Percentiles rank a stretch among this genome's conserved stretches.
These are phyloP conservation scores for Podila horticola DNA, from an alignment of 192 early-diverging fungal species.

Conservation along the genomic window DNA sequence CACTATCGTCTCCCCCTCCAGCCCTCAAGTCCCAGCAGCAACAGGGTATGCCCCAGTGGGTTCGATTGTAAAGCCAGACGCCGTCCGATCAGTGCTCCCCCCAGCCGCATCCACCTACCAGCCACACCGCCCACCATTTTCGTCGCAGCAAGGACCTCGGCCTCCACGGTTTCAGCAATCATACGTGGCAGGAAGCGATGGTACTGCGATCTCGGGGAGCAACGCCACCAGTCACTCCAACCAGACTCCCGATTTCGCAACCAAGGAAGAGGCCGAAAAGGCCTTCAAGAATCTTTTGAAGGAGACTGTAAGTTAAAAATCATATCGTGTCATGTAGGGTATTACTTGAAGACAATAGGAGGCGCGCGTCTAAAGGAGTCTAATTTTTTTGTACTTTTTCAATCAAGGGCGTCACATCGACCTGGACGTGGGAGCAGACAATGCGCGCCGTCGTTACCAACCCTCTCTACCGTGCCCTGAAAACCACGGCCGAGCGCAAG, in stretches of 20 bases:
- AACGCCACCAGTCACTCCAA: background rate
- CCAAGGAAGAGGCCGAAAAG: conserved; percentile 82
- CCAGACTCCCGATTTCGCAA: conserved; percentile 68
- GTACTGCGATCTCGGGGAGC: background rate
- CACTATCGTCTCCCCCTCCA: background rate
- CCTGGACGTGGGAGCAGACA: conserved; percentile 95
- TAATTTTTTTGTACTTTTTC: background rate
- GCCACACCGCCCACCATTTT: conserved; percentile 9
- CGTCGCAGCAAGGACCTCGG: conserved; percentile 15
- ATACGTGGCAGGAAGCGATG: conserved; percentile 21
- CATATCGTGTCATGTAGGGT: background rate
- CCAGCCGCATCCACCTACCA: background rate
- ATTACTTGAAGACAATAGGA: background rate
- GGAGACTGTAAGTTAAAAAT: conserved; percentile 60
- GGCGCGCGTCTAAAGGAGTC: background rate
- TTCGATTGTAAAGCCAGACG: background rate
- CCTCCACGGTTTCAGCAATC: conserved; percentile 46
- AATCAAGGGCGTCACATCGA: conserved; percentile 74
- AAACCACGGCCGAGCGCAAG: conserved; percentile 84
- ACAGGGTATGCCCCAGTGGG: background rate
- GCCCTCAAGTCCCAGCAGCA: background rate
- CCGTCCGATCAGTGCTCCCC: background rate
- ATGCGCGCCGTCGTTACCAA: conserved; percentile 87
- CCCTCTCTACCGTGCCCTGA: conserved; percentile 85
- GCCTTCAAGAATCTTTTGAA: conserved; percentile 82